Evolutionary conservation across 768 basidiomycete genomes (phyloP).

Genomic region (Kwoniella sp.): DNA sequence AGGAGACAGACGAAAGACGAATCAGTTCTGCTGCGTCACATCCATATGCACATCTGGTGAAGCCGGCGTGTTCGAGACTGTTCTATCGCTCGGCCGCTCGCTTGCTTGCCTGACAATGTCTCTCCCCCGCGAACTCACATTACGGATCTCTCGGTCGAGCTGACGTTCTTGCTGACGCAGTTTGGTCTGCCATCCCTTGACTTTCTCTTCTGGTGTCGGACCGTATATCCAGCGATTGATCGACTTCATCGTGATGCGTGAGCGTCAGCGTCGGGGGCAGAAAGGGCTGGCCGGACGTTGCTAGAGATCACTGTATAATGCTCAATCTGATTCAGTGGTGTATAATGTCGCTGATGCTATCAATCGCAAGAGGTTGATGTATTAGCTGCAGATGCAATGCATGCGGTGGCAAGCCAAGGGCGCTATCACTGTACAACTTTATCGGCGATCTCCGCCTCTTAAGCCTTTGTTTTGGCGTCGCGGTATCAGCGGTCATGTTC

Average conservation of each 20-base stretch:
- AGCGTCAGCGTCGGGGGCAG: neutral
- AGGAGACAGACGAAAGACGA: neutral
- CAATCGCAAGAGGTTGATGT: neutral
- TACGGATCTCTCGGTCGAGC: slow-evolving; percentile 91
- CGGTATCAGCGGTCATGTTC: neutral
- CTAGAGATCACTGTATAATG: too few relatives aligned
- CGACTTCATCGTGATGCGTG: slow-evolving; percentile 55
- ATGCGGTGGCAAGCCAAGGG: neutral
- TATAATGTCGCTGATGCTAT: neutral
- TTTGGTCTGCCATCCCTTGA: slow-evolving; percentile 87
- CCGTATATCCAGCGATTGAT: slow-evolving; percentile 93
- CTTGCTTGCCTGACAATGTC: too few relatives aligned
- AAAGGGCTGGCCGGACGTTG: too few relatives aligned
- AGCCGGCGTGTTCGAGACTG: neutral
- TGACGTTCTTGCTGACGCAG: slow-evolving; percentile 77
- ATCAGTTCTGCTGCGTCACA: too few relatives aligned
- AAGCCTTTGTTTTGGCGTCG: neutral
- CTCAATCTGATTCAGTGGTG: neutral
- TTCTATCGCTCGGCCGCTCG: too few relatives aligned
- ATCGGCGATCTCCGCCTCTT: slow-evolving; percentile 1
- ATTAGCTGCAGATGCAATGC: too few relatives aligned
- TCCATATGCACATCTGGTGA: neutral
- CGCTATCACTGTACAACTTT: neutral
- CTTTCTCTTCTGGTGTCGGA: slow-evolving; percentile 90
- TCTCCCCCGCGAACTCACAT: too few relatives aligned